phyloP scores from a whole-genome alignment of 2,329 filamentous ascomycete species.

The Botrytis squamosa region DNA sequence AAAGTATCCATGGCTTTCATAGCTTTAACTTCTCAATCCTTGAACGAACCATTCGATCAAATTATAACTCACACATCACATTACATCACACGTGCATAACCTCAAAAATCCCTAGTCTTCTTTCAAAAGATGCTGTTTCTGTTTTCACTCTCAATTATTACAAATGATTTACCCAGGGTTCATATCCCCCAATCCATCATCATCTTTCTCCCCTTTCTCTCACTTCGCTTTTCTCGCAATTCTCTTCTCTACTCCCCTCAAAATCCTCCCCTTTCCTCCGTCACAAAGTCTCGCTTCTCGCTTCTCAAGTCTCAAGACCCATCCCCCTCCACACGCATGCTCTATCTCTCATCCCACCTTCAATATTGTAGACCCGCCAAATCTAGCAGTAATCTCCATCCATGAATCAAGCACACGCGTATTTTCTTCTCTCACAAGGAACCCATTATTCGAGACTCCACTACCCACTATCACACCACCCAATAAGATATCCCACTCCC shows the following conservation, averaged over 20 bases:
- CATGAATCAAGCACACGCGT: not conserved
- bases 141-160: constrained; percentile 17
- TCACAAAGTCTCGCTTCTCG: not conserved
- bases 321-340: not conserved
- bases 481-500: not conserved
- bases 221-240: not conserved
- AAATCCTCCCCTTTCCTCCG: not conserved
- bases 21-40: too few relatives aligned
- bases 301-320: not conserved
- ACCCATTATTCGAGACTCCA: not conserved
- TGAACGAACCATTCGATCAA: not conserved
- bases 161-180: constrained; percentile 18
- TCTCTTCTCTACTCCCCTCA: not conserved
- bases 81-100: not conserved
- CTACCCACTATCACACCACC: not conserved
- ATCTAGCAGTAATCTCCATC: not conserved
- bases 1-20: too few relatives aligned
- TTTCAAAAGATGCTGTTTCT: constrained; percentile 13
- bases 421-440: not conserved
- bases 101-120: not conserved
- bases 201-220: too few relatives aligned
- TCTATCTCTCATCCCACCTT: not conserved
- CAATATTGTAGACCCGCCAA: not conserved
- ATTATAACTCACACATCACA: not conserved
- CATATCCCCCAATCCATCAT: constrained; percentile 9